Conservation (phyloP, 495 filamentous ascomycete species). For the Cercophora newfieldiana region DNA sequence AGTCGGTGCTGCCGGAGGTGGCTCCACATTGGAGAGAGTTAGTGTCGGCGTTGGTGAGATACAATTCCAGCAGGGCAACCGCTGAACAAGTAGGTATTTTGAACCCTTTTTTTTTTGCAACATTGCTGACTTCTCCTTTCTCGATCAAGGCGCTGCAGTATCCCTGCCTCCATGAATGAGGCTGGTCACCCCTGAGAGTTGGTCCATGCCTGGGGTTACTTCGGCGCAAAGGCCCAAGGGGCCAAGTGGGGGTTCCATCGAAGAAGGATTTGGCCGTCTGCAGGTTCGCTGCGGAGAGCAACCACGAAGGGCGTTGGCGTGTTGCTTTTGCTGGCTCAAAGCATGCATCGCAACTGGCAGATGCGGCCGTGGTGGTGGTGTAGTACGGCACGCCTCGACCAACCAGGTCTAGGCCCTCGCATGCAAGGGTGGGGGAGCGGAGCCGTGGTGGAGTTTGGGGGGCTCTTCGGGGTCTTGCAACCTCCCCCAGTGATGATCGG, state of each 20-base stretch:
- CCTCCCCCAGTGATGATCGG: neutral
- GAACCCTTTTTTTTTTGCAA: neutral
- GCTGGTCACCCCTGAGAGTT: neutral
- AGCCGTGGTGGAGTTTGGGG: neutral
- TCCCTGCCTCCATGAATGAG: slow-evolving; percentile 4
- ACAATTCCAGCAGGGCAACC: slow-evolving; percentile 21
- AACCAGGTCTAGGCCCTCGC: neutral
- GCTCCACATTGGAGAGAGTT: slow-evolving; percentile 20
- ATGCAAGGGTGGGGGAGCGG: neutral
- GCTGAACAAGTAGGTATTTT: slow-evolving; percentile 21
- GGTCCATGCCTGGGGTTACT: neutral
- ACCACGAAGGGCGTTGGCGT: neutral
- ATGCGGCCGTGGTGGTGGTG: neutral
- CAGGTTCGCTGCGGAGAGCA: no score
- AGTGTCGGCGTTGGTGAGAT: slow-evolving; percentile 20
- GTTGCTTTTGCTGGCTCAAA: neutral
- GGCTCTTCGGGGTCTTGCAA: neutral
- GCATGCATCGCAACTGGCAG: neutral
- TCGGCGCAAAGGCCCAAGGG: neutral
- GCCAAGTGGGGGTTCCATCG: neutral
- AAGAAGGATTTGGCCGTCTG: neutral
- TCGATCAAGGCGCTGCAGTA: slow-evolving; percentile 7
- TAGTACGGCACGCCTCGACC: neutral
- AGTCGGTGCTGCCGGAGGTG: slow-evolving; percentile 22
- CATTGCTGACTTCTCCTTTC: slow-evolving; percentile 4